Percentiles rank a stretch among this genome's conserved stretches.
These are phyloP conservation scores for Adansonia madagascariensis DNA, from an alignment of 441 rosid species.

Conservation along the genomic window DNA sequence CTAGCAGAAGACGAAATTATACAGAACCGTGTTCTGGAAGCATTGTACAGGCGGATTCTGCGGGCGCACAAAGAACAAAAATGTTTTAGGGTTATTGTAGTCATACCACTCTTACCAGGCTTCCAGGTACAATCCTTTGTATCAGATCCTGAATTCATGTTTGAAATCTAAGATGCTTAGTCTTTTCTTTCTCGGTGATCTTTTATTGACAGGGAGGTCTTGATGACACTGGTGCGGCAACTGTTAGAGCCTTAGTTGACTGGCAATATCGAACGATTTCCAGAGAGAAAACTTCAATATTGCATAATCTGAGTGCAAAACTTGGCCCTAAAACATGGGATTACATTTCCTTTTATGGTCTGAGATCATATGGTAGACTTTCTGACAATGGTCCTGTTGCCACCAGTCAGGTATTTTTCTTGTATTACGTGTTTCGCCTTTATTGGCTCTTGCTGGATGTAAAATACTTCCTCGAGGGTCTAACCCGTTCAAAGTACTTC, in stretches of 20 bases:
- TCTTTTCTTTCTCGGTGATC: slow-evolving; percentile 14
- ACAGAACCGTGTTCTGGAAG: slow-evolving; percentile 65
- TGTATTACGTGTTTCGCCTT: neutral
- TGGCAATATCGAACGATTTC: slow-evolving; percentile 78
- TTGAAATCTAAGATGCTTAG: neutral
- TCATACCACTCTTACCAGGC: slow-evolving; percentile 76
- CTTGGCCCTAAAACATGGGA: slow-evolving; percentile 62
- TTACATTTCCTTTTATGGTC: slow-evolving; percentile 66
- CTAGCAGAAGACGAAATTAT: slow-evolving; percentile 65
- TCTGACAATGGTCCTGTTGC: slow-evolving; percentile 55
- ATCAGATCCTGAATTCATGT: slow-evolving; percentile 1
- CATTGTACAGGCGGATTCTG: slow-evolving; percentile 57
- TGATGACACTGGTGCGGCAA: slow-evolving; percentile 76
- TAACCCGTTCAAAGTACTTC: neutral
- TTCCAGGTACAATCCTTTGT: slow-evolving; percentile 55
- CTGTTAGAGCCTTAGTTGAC: slow-evolving; percentile 78
- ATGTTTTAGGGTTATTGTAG: slow-evolving; percentile 60
- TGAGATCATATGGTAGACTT: slow-evolving; percentile 60
- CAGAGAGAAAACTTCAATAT: slow-evolving; percentile 62
- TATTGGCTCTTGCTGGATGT: neutral
- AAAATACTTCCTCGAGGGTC: neutral
- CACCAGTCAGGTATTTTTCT: slow-evolving; percentile 56
- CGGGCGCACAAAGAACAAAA: slow-evolving; percentile 61
- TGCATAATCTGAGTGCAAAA: slow-evolving; percentile 47
- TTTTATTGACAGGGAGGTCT: slow-evolving; percentile 62